Conservation (phyloP, 2,329 filamentous ascomycete genomes). For the Fulvia fulva region DNA sequence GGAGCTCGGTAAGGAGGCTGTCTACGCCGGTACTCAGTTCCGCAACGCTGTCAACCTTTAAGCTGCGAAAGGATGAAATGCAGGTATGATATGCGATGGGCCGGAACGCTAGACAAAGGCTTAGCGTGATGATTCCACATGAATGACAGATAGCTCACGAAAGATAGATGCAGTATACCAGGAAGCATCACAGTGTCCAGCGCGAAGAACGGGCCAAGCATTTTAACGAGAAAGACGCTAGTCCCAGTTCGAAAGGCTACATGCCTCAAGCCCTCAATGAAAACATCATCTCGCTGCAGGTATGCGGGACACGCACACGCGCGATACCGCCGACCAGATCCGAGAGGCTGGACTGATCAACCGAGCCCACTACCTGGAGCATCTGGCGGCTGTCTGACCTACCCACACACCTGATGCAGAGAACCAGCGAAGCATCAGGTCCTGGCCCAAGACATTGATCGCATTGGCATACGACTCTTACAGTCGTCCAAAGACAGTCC, state of each 20-base stretch:
- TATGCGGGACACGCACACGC: constrained; percentile 1
- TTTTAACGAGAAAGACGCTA: neutral
- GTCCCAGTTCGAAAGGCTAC: neutral
- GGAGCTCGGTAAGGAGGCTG: constrained; percentile 85
- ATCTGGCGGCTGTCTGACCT: too few species aligned
- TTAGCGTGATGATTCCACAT: neutral
- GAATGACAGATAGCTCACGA: constrained; percentile 1
- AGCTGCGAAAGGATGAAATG: constrained; percentile 31
- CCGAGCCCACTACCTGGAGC: too few species aligned
- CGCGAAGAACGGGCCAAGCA: neutral
- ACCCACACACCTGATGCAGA: too few species aligned
- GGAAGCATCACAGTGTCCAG: neutral
- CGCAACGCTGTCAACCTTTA: constrained; percentile 85
- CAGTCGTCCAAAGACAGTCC: too few species aligned
- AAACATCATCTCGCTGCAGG: constrained; percentile 14
- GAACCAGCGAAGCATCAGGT: too few species aligned
- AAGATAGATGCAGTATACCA: neutral
- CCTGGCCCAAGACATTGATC: too few species aligned
- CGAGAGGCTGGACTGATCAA: neutral
- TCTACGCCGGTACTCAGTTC: constrained; percentile 93
- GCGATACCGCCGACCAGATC: neutral
- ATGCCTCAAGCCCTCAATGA: constrained; percentile 3
- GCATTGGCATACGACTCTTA: too few species aligned
- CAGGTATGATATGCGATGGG: neutral
- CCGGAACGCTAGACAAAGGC: neutral